Conservation (phyloP, 1,139 yeast genomes). For the Yamadazyma sp. region DNA sequence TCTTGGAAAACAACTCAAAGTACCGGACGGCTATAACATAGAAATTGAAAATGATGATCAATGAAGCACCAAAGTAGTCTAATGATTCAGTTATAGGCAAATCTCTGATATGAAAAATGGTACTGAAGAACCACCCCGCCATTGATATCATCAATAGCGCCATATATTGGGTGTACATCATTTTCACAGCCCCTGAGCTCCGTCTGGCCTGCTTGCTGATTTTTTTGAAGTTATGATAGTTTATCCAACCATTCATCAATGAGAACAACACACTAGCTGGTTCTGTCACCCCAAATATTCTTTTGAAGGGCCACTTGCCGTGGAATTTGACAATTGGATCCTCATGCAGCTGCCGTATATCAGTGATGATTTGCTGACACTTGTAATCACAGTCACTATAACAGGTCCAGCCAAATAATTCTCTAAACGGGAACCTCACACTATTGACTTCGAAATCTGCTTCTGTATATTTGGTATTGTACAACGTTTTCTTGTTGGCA, state of each 20-base stretch:
- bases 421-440: conserved; percentile 18
- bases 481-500: conserved; percentile 7
- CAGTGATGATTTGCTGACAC: conserved; percentile 40
- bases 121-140: conserved; percentile 42
- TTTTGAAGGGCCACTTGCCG: conserved; percentile 49
- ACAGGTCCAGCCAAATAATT: conserved; percentile 37
- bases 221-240: conserved; percentile 30
- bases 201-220: conserved; percentile 27
- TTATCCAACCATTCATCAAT: conserved; percentile 37
- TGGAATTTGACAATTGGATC: conserved; percentile 38
- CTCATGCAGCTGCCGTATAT: conserved; percentile 19
- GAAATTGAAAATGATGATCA: conserved; percentile 38
- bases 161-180: conserved; percentile 35
- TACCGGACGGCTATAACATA: conserved; percentile 35
- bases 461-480: conserved; percentile 11
- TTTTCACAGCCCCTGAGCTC: conserved; percentile 15
- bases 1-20: conserved; percentile 24
- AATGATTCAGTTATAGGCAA: conserved; percentile 39
- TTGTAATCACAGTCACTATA: conserved; percentile 40
- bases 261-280: conserved; percentile 38
- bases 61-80: conserved; percentile 48
- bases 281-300: conserved; percentile 42
- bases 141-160: conserved; percentile 29
- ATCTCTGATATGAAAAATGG: conserved; percentile 43
- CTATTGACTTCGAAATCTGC: conserved; percentile 17